Conservation (phyloP, 2,329 filamentous ascomycete species). For the Dothideomycetidae sp. region DNA sequence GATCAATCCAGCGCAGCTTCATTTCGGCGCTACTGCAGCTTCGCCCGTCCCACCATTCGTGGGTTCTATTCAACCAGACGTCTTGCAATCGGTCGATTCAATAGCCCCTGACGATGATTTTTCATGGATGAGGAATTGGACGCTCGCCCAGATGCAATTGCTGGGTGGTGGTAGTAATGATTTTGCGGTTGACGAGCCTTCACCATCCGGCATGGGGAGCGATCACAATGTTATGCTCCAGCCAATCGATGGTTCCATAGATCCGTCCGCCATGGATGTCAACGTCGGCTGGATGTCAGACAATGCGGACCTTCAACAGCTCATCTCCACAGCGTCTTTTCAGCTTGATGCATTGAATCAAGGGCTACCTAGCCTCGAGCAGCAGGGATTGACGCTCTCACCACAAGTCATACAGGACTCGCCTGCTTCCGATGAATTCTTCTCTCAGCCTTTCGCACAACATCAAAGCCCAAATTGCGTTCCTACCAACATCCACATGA, state of each 20-base stretch:
- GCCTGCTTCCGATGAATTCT: conserved; percentile 55
- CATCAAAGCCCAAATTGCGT: conserved; percentile 28
- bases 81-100: conserved; percentile 42
- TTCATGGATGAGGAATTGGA: conserved; percentile 69
- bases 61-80: conserved; percentile 13
- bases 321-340: conserved; percentile 52
- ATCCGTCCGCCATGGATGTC: conserved; percentile 37
- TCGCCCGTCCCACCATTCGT: conserved; percentile 42
- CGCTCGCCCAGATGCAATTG: conserved; percentile 52
- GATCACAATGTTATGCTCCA: conserved; percentile 73
- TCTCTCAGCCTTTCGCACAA: conserved; percentile 54
- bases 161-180: conserved; percentile 50
- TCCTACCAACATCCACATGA: conserved; percentile 56
- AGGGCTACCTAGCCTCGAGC: conserved; percentile 61
- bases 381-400: conserved; percentile 57
- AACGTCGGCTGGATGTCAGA: conserved; percentile 48
- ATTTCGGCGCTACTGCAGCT: conserved; percentile 56
- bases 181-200: conserved; percentile 78
- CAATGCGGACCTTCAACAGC: conserved; percentile 53
- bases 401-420: conserved; percentile 62
- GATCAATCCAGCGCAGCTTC: conserved; percentile 54
- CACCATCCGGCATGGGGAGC: conserved; percentile 91
- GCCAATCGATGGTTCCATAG: conserved; percentile 81
- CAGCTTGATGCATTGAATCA: conserved; percentile 59
- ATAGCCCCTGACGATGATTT: conserved; percentile 52